Base-by-base conservation (phyloP, 164 flowering plant genomes). In the Vitis vinifera region DNA sequence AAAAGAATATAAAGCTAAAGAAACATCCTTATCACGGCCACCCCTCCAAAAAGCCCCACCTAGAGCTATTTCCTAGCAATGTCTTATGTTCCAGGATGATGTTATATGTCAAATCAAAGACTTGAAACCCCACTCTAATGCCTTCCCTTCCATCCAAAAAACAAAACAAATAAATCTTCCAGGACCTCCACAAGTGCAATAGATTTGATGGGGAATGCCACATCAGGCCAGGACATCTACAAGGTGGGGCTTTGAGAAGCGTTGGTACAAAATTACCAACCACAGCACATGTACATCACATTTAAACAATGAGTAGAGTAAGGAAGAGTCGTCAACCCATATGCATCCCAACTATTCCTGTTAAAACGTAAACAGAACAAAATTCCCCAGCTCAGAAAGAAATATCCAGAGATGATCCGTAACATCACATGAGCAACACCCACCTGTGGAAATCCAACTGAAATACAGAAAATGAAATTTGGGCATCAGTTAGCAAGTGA, bases 371-470 rank as follows among this genome's bases (percentile, higher is more conserved):
- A 58, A 48, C 14, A 59, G 50, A 57, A 15, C 23, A 57, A 68
- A 13, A 63, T 51, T 59, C 50, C 56, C 65, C 27, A 49, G 64
- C 64, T 37, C 52, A 49, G 23, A 78, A 64, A 63, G 70, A 66
- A 56, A 70, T 4, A 49, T 61, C 64, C 74, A 60, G 63, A 10
- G 30, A 61, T 60, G 55, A 67, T n/a, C 50, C 14, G 10, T 58
- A 67, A 50, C 51, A 30, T 55, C 37, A 62, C 61, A 37, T 8
- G 71, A 73, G 63, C 56, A 55, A 62, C 51, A 82, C 95, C 62
- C 78, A 95, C 99, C 99, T 93, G 99, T 23, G 92, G 87, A 81
- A 78, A 93, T 71, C 85, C 94, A 81, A 83, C 97, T 95, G 93
- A 31, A 85, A 75, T 51, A 82, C 15, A 70, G 64, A 74, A 71